A percentile compares a stretch with the other conserved stretches of the same genome.
These are phyloP conservation scores for Candida tibetensis DNA, from an alignment of 805 yeast genomes.

Conservation along the genomic window DNA sequence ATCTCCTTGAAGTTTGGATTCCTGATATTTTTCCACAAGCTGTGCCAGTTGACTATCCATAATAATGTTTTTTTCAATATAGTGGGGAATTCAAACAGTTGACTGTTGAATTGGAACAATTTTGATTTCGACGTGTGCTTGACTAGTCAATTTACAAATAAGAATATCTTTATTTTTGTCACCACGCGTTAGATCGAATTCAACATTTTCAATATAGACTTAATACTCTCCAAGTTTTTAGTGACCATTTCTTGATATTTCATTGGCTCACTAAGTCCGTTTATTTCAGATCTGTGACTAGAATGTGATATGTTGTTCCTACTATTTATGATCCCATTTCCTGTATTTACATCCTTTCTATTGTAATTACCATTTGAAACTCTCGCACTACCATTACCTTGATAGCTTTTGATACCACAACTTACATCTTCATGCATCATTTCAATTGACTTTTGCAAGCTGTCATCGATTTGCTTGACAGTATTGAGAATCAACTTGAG, in stretches of 20 bases:
- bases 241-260: conserved; percentile 14
- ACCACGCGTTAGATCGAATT: conserved; percentile 1
- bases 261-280: not conserved
- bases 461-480: conserved; percentile 27
- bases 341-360: too few relatives aligned
- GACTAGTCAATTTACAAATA: too few relatives aligned
- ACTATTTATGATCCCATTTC: too few relatives aligned
- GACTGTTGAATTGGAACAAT: too few relatives aligned
- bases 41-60: conserved; percentile 35
- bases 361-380: not conserved
- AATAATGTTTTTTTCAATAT: not conserved
- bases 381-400: not conserved
- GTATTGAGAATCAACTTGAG: conserved; percentile 35
- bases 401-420: too few relatives aligned
- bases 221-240: conserved; percentile 17
- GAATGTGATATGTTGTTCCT: too few relatives aligned
- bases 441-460: conserved; percentile 23
- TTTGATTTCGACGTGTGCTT: too few relatives aligned
- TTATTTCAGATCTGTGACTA: too few relatives aligned
- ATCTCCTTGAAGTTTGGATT: conserved; percentile 27
- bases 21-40: conserved; percentile 46
- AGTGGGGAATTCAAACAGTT: too few relatives aligned
- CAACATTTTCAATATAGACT: conserved; percentile 12
- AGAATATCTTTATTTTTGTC: too few relatives aligned
- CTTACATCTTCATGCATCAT: conserved; percentile 14